These are phyloP conservation scores for Eucalyptus curtisii DNA, from an alignment of 345 rosid genomes.

Conservation along the genomic window DNA sequence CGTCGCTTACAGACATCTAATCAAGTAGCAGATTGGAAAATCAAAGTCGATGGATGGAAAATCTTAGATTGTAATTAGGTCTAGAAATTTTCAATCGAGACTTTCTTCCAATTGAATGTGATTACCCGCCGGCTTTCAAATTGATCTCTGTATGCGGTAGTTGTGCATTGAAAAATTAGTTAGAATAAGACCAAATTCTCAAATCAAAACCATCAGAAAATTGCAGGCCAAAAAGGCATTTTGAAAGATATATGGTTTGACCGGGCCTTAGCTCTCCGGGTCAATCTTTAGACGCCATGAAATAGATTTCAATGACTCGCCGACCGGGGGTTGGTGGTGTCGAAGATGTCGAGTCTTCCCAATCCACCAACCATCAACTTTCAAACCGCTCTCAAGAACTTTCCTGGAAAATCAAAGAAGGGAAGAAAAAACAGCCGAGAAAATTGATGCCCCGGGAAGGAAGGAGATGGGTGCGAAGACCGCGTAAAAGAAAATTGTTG, in stretches of 20 bases:
- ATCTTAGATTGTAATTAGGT: background rate
- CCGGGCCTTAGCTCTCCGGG: background rate
- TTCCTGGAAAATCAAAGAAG: background rate
- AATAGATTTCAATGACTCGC: background rate
- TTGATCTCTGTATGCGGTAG: background rate
- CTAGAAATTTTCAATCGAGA: background rate
- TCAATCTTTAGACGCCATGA: background rate
- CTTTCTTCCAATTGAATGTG: background rate
- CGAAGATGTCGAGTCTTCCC: background rate
- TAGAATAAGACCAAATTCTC: background rate
- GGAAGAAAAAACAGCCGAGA: background rate
- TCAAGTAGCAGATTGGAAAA: background rate
- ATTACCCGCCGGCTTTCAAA: background rate
- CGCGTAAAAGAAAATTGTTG: background rate
- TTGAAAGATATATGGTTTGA: background rate
- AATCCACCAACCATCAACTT: background rate
- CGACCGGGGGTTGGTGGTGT: background rate
- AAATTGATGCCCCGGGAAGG: background rate
- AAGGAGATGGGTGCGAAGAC: background rate
- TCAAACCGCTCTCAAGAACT: background rate
- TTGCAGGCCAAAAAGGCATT: background rate
- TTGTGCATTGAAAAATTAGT: background rate
- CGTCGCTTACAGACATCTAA: fast-evolving
- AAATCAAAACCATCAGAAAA: background rate
- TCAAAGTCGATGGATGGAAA: background rate